Conservation (phyloP, 805 yeast species). For the Pichia deserticola region DNA sequence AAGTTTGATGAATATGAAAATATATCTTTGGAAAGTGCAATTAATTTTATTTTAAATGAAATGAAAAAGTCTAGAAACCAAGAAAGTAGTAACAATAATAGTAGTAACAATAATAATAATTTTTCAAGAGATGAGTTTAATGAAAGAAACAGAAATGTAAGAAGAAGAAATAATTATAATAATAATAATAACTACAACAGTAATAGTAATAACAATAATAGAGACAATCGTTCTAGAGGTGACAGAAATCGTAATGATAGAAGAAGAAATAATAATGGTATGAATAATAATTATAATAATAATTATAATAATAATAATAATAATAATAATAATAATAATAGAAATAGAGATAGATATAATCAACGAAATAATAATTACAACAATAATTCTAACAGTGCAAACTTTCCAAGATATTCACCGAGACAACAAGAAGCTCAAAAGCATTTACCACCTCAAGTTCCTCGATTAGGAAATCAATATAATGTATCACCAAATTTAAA, state of each 20-base stretch:
- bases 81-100: background rate
- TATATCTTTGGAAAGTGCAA: conserved; percentile 59
- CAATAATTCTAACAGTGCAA: background rate
- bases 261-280: conserved; percentile 1
- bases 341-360: conserved; percentile 7
- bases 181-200: conserved; percentile 6
- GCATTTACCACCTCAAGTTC: conserved; percentile 10
- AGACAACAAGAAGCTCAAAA: conserved; percentile 9
- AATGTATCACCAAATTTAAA: background rate
- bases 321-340: conserved; percentile 7
- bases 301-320: background rate
- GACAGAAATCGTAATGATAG: conserved; percentile 2
- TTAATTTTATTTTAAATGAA: conserved; percentile 39
- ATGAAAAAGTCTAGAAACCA: conserved; percentile 27
- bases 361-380: background rate
- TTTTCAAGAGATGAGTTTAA: background rate
- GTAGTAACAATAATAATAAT: background rate
- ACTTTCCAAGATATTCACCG: conserved; percentile 4
- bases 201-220: conserved; percentile 3
- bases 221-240: conserved; percentile 6
- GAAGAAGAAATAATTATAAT: background rate
- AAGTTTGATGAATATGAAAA: conserved; percentile 77
- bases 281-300: conserved; percentile 3
- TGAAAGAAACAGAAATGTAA: background rate
- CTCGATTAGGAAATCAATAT: conserved; percentile 2